Base-by-base conservation (phyloP, 2,329 filamentous ascomycete genomes). In the Aureobasidium subglaciale region DNA sequence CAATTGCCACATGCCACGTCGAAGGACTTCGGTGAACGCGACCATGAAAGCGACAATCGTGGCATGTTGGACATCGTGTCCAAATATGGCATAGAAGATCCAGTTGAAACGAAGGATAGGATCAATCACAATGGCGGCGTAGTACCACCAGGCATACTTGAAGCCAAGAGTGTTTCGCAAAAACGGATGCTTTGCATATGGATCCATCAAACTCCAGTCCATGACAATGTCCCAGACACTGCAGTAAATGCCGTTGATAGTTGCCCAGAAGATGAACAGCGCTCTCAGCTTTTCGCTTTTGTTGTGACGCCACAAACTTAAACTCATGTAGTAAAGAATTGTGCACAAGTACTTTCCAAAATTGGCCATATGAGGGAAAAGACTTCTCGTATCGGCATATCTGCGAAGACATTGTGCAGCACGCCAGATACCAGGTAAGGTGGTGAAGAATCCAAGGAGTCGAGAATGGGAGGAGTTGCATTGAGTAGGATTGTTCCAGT, bases 211-310 rank as follows among this genome's bases (percentile, higher is more conserved):
- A 56, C 55, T 93, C 79, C 93, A 97, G 70, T 99, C 93, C 88
- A 97, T 96, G 61, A 90, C 84, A 1, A 99, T 74, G 67, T 99
- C 93, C 93, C 93, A 99, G 38, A 96, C 80, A 9, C 84, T 90
- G 63, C 81, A 85, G 70, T 96, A 97, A 25, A 95, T 71, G 41
- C 85, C 81, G 68, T 96, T 99, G 61, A 95, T 71, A n/a, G 79
- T 77, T 0, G 90, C 89, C 63, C 91, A 90, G 0, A 83, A 78
- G 59, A 95, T 86, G 68, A 95, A 97, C 1, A 90, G 68, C 0
- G 83, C 87, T 58, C 77, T 75, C 37, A 89, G 77, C 15, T 81
- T 75, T 1, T 73, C 71, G 0, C 74, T 78, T 38, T 88, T 67
- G 37, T 67, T 55, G 41, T 96, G 87, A 35, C 93, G 88, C 68